Evolutionary conservation across 1,284 basidiomycete genomes (phyloP).

Genomic region (Violaceomyces palustris): DNA sequence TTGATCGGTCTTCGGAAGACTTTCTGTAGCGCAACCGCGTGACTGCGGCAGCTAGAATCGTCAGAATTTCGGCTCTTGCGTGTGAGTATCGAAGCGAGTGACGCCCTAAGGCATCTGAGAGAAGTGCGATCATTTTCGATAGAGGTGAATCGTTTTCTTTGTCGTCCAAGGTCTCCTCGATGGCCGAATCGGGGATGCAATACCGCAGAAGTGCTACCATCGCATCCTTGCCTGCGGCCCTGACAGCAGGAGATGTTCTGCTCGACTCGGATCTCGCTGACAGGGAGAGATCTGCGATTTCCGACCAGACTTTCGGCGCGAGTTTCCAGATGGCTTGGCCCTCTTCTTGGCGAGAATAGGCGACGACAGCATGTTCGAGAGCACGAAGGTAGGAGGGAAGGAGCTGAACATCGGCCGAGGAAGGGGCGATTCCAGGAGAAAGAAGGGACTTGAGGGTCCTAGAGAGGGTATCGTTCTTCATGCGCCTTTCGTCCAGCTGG

Average conservation of each 20-base stretch:
- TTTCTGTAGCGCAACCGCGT: slow-evolving; percentile 39
- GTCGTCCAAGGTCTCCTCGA: slow-evolving; percentile 23
- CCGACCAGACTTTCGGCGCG: slow-evolving; percentile 32
- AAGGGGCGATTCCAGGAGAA: slow-evolving; percentile 28
- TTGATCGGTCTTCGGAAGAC: too few species aligned
- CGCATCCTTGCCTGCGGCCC: slow-evolving; percentile 34
- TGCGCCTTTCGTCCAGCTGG: slow-evolving; percentile 4
- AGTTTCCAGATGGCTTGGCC: slow-evolving; percentile 32
- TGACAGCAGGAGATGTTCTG: slow-evolving; percentile 34
- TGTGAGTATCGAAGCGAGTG: slow-evolving; percentile 46
- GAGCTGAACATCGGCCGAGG: slow-evolving; percentile 41
- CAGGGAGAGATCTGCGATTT: slow-evolving; percentile 31
- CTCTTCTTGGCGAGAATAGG: slow-evolving; percentile 38
- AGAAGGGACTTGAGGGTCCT: slow-evolving; percentile 41
- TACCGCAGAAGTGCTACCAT: slow-evolving; percentile 44
- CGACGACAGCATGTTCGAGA: slow-evolving; percentile 43
- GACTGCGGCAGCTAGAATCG: slow-evolving; percentile 40
- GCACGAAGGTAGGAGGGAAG: slow-evolving; percentile 47
- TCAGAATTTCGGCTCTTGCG: slow-evolving; percentile 40
- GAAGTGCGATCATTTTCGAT: slow-evolving; percentile 26
- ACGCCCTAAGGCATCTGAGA: slow-evolving; percentile 43
- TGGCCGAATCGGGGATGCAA: slow-evolving; percentile 40
- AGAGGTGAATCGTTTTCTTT: slow-evolving; percentile 21
- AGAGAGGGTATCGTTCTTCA: too few species aligned
- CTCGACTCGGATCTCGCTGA: slow-evolving; percentile 44